phyloP scores from a whole-genome alignment of 805 yeast species.

The Kluyveromyces starmeri region DNA sequence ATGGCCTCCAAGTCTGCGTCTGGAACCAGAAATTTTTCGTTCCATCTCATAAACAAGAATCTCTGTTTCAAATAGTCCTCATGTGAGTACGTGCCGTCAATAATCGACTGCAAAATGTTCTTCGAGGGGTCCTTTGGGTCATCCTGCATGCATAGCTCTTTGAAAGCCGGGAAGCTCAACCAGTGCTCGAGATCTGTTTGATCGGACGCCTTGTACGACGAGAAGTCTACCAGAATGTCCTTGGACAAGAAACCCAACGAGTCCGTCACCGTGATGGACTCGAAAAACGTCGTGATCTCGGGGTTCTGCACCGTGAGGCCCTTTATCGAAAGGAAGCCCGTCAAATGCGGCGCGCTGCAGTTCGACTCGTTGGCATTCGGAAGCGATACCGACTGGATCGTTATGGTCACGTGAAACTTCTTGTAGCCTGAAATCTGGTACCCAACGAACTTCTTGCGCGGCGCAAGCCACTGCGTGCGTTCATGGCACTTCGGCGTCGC shows the following conservation, averaged over 20 bases:
- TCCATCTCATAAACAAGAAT: constrained; percentile 86
- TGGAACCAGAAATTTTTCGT: constrained; percentile 78
- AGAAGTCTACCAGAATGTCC: constrained; percentile 22
- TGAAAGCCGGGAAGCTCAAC: constrained; percentile 47
- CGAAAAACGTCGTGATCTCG: constrained; percentile 66
- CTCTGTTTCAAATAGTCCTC: constrained; percentile 33
- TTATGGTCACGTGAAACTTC: constrained; percentile 45
- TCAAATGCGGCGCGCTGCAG: constrained; percentile 25
- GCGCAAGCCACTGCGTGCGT: constrained; percentile 9
- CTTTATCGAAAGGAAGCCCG: constrained; percentile 60
- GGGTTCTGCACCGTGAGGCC: constrained; percentile 63
- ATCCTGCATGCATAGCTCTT: constrained; percentile 16
- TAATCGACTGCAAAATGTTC: constrained; percentile 11
- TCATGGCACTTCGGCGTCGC: constrained; percentile 6
- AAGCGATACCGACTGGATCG: constrained; percentile 48
- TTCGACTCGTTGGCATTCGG: constrained; percentile 25
- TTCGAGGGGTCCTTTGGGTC: constrained; percentile 9
- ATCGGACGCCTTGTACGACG: constrained; percentile 52
- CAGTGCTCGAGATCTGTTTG: constrained; percentile 58
- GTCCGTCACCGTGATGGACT: constrained; percentile 31
- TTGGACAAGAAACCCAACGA: constrained; percentile 24
- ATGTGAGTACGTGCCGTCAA: constrained; percentile 18
- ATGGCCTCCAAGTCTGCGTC: constrained; percentile 51
- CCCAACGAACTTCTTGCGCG: constrained; percentile 27
- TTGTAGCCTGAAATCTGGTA: constrained; percentile 29